These are phyloP conservation scores for Elaeagnus macrophylla DNA, from an alignment of 306 rosid species.

Conservation along the genomic window DNA sequence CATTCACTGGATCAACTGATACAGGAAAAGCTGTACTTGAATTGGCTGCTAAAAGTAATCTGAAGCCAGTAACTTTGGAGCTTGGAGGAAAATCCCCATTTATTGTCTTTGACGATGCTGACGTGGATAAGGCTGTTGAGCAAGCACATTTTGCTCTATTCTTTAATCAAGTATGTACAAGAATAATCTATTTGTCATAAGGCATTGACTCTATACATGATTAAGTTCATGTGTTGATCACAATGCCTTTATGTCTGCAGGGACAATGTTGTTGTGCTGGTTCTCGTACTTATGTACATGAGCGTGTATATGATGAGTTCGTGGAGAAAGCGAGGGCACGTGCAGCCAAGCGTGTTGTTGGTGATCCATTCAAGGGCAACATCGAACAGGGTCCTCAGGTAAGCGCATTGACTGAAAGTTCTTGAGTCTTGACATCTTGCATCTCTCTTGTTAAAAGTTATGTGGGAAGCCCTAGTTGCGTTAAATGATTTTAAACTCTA, in stretches of 20 bases:
- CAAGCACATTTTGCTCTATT: constrained; percentile 83
- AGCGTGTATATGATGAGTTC: constrained; percentile 78
- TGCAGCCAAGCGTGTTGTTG: constrained; percentile 70
- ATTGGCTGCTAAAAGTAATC: constrained; percentile 83
- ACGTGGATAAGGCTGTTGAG: constrained; percentile 74
- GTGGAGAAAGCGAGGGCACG: constrained; percentile 76
- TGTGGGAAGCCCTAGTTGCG: too few relatives aligned
- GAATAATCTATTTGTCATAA: too few relatives aligned
- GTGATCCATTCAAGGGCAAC: constrained; percentile 88
- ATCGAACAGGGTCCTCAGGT: constrained; percentile 98
- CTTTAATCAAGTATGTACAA: constrained; percentile 63
- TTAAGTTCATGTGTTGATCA: too few relatives aligned
- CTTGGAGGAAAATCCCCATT: constrained; percentile 98
- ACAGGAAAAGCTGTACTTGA: constrained; percentile 65
- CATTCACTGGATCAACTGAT: constrained; percentile 83
- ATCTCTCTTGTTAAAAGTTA: too few relatives aligned
- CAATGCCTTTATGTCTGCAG: constrained; percentile 25
- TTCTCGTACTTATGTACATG: constrained; percentile 88
- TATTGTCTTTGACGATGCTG: constrained; percentile 78
- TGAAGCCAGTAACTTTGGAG: constrained; percentile 82
- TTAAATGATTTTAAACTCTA: too few relatives aligned
- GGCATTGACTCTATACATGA: too few relatives aligned
- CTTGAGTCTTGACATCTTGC: not conserved
- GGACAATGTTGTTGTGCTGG: constrained; percentile 98
- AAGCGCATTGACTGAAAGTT: too few relatives aligned